Conservation (phyloP, 1,284 basidiomycete genomes). For the Rhodofomes roseus region DNA sequence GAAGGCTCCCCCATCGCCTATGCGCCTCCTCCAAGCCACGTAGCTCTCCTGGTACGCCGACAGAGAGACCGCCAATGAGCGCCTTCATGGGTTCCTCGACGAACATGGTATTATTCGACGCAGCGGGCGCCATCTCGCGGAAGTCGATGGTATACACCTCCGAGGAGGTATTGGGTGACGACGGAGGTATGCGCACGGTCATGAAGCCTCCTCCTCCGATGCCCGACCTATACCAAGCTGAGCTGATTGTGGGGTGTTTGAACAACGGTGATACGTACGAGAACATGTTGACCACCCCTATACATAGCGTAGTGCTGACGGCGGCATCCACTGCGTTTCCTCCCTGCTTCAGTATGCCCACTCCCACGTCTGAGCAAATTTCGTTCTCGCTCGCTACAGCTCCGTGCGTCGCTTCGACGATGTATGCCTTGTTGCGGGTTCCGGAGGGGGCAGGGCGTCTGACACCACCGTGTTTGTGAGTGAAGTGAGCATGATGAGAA, state of each 20-base stretch:
- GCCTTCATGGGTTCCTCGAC: slow-evolving; percentile 45
- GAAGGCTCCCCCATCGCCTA: slow-evolving; percentile 71
- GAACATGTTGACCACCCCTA: slow-evolving; percentile 88
- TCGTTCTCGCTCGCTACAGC: slow-evolving; percentile 88
- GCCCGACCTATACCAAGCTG: slow-evolving; percentile 51
- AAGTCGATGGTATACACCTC: slow-evolving; percentile 82
- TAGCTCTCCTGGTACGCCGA: slow-evolving; percentile 87
- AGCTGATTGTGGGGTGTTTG: background rate
- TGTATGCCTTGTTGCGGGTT: slow-evolving; percentile 65
- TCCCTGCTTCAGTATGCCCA: slow-evolving; percentile 72
- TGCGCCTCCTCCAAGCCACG: slow-evolving; percentile 81
- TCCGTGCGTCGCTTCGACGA: slow-evolving; percentile 69
- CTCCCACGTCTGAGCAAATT: slow-evolving; percentile 81
- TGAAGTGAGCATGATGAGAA: background rate
- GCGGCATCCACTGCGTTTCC: slow-evolving; percentile 92
- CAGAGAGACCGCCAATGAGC: slow-evolving; percentile 72
- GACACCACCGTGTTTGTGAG: slow-evolving; percentile 2
- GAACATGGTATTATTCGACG: slow-evolving; percentile 78
- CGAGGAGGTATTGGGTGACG: slow-evolving; percentile 38
- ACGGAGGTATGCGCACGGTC: slow-evolving; percentile 76
- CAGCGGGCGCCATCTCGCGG: slow-evolving; percentile 79
- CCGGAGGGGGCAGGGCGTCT: slow-evolving; percentile 16
- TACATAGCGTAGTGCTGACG: slow-evolving; percentile 78
- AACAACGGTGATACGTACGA: slow-evolving; percentile 46
- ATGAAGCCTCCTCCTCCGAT: slow-evolving; percentile 94